Percentiles rank a stretch among this genome's conserved stretches.
phyloP scores from a whole-genome alignment of 495 filamentous ascomycete species.

The Neurospora sp. region DNA sequence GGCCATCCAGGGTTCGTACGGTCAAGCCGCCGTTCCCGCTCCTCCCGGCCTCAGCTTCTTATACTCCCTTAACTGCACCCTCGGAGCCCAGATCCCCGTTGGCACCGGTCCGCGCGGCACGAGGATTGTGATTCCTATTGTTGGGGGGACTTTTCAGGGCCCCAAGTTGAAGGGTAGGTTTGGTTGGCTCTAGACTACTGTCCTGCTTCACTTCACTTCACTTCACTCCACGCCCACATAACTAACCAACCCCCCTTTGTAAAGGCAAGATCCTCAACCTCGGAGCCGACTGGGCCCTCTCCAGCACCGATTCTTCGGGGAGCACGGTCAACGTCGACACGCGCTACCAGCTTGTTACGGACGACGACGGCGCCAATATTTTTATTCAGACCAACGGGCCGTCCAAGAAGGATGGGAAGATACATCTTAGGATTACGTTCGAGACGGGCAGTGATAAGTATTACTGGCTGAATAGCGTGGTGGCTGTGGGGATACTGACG shows the following conservation, averaged over 20 bases:
- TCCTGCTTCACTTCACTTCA: too few relatives aligned
- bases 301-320: constrained; percentile 1
- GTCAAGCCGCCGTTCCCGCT: not conserved
- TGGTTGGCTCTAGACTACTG: too few relatives aligned
- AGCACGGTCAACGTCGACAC: constrained; percentile 17
- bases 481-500: constrained; percentile 16
- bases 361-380: constrained; percentile 22
- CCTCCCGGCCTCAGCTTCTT: constrained; percentile 14
- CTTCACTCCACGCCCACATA: not conserved
- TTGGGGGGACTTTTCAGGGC: constrained; percentile 14
- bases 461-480: constrained; percentile 20
- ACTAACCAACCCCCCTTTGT: too few relatives aligned
- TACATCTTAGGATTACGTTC: constrained; percentile 16
- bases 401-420: constrained; percentile 13
- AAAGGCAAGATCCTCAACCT: constrained; percentile 21
- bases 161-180: constrained; percentile 14
- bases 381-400: constrained; percentile 20
- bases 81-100: constrained; percentile 7
- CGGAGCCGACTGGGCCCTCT: constrained; percentile 21
- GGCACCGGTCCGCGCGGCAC: constrained; percentile 10
- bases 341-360: constrained; percentile 19
- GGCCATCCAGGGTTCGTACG: not conserved
- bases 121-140: constrained; percentile 17
- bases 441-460: constrained; percentile 20
- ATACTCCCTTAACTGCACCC: constrained; percentile 20